Evolutionary conservation across 2,329 filamentous ascomycete species (phyloP), one percentile per base, ranked within the genome.

Genomic region (Pseudogymnoascus sp.): DNA sequence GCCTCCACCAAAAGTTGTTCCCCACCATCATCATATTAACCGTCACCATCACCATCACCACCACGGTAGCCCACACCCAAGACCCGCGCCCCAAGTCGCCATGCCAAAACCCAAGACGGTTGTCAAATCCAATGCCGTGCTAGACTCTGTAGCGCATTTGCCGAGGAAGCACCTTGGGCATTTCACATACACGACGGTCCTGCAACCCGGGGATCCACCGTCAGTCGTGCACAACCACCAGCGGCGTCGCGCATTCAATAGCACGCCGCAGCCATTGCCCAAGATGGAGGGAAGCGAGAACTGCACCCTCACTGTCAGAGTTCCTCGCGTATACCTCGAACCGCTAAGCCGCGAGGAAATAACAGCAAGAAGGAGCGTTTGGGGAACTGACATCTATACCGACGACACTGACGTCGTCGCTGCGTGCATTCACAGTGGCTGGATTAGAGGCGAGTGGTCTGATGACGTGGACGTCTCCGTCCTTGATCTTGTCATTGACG

Each of bases 331-430:
- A 58, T 91, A 94, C 69, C 78, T 99, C 6, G 84, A 83, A 7
- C 74, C 84, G 0, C 76, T 80, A 6, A 84, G 89, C 23, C 83
- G 93, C 31, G 90, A 94, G 72, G 90, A 95, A 67, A 92, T 97
- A 60, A 95, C 92, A 10, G 78, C 85, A 6, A 84, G 91, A 35
- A 83, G 89, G 19, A 90, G 90, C 6, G 74, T 99, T 0, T 99
- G 93, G 92, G 94, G 94, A 1, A 94, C 91, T 0, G 92, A 95
- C 38, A 83, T 99, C 6, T 97, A 97, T 72, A 96, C 92, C 0
- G 94, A 99, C 69, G 94, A 99, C 74, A 96, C 92, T 0, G 94
- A 99, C 71, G 86, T 94, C 0, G 83, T 99, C 23, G 93, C 92
- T 0, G 92, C 93, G 2, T 93, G 92, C 64, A 93, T 99, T 52